Evolutionary conservation across 2,329 filamentous ascomycete species (phyloP), one percentile per base, ranked within the genome.

Genomic region (Nigrograna mackinnonii): DNA sequence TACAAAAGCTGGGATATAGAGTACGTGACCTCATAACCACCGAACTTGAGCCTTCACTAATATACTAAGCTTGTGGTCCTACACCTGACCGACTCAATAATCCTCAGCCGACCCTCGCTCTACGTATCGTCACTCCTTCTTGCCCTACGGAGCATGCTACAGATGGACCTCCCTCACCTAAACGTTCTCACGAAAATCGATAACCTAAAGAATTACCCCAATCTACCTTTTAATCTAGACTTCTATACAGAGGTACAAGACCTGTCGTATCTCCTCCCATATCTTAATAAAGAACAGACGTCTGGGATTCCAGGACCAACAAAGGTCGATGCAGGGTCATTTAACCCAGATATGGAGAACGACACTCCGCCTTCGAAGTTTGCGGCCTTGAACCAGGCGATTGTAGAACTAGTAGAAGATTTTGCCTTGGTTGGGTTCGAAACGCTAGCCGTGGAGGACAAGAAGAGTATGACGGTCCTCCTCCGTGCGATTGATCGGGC

Each of bases 111-210:
- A 46, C 94, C 94, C 1, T 96, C 91, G 3, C 82, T 97, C 47
- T 99, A 96, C 70, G 87, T 99, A 46, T 95, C 92, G 54, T 94
- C 95, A 12, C 79, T 99, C 43, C 85, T 99, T 43, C 84, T 99
- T 18, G 92, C 91, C 41, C 83, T 99, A 51, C 87, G 94, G 53
- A 91, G 90, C 57, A 99, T 99, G 92, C 84, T 99, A 39, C 94
- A 97, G 72, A 92, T 99, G 81, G 94, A 97, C 63, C 87, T 97
- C 48, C 91, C 94, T 1, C 90, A 96, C 64, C 78, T 99, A 54
- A 99, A 99, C 62, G 89, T 99, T 49, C 80, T 99, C 19, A 96
- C 91, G 44, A 99, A 99, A 73, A 95, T 99, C 71, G 94, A 99
- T 71, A 96, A 96, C 64, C 78, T 99, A 40, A 77, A 85, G 24